Base-by-base conservation (phyloP, 2,329 filamentous ascomycete genomes). In the Cordyceps javanica region DNA sequence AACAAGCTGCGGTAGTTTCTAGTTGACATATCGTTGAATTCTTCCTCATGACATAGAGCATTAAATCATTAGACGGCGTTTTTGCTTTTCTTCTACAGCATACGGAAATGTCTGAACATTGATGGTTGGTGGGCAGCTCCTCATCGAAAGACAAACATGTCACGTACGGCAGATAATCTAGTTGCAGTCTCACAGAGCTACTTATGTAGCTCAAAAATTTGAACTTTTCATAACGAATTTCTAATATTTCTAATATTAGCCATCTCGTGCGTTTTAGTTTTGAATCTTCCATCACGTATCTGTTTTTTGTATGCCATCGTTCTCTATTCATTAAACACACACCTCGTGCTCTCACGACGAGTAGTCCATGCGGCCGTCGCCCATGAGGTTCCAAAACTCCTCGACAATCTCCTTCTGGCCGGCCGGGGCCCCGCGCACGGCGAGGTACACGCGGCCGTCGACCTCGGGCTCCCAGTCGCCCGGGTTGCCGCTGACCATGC, bases 401-500 rank as follows among this genome's bases (percentile, higher is more conserved):
- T 87, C 75, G 3, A 87, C 76, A 50, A 88, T 73, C 69, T 82
- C 81, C 70, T 76, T 78, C 71, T 87, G 84, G 1, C 83, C 84
- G 44, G 70, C 72, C 19, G 79, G 78, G 28, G 84, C 83, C 0
- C 80, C 83, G 42, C 85, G 73, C 30, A 88, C 78, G 5, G 84
- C 85, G 44, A 88, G 73, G 66, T 87, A 88, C 60, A 81, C 76
- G 54, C 85, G 74, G 59, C 75, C 75, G 64, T 88, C 85, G 55
- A 88, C 68, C 55, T 73, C 72, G 2, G 80, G 75, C n/a, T 82
- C 72, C 89, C 88, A 92, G 57, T 82, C 80, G 0, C 88, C 89
- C 0, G 87, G 85, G 68, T 92, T 91, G 5, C 85, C 88, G 67
- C 87, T 80, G 8, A 81, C 87, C 76, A 93, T 83, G 53, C 82